Base-by-base conservation (phyloP, 2,329 filamentous ascomycete genomes). In the Cytospora schulzeri region DNA sequence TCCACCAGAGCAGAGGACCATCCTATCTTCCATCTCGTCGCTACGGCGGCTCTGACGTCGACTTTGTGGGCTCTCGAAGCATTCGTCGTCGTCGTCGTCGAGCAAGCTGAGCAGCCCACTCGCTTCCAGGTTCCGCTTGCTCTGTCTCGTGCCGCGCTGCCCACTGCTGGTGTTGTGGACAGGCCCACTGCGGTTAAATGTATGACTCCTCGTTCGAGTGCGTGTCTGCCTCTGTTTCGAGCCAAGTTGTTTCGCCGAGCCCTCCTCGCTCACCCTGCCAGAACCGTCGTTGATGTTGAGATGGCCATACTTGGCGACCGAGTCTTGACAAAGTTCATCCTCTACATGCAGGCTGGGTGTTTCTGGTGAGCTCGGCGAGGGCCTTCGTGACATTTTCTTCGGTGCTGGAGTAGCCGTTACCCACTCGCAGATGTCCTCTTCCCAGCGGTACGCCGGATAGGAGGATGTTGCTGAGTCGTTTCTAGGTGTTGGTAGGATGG, bases 371-470 rank as follows among this genome's bases (percentile, higher is more conserved):
- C 45, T 48, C 45, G 45, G n/a, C 45, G 45, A 48, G 24, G n/a
- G 11, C 45, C 45, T 48, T n/a, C 45, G n/a, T 12, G 45, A 24
- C n/a, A 48, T 24, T 33, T 51, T 51, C 14, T 26, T n/a, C 22
- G 54, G 55, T 26, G 51, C 58, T 19, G 58, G 62, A 11, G 68
- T 72, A 7, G 67, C 67, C 3, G 70, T 68, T 15, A 77, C 71
- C 75, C 75, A 77, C 67, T 77, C 76, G 62, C 74, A 75, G 58
- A 77, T 76, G n/a, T 72, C 75, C 26, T 76, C 75, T 26, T 77
- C 76, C 75, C 75, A 77, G 8, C 70, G 68, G 52, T 75, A 74
- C 0, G 73, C 74, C 1, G 69, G 66, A 60, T 71, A 70, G 5
- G 59, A 45, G n/a, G 56, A 68, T 2, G 64, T 55, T 6, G 53